A percentile compares a stretch with the other conserved stretches of the same genome.
These are phyloP conservation scores for Oryza coarctata DNA, from an alignment of 176 grass and related monocot genomes.

Conservation along the genomic window DNA sequence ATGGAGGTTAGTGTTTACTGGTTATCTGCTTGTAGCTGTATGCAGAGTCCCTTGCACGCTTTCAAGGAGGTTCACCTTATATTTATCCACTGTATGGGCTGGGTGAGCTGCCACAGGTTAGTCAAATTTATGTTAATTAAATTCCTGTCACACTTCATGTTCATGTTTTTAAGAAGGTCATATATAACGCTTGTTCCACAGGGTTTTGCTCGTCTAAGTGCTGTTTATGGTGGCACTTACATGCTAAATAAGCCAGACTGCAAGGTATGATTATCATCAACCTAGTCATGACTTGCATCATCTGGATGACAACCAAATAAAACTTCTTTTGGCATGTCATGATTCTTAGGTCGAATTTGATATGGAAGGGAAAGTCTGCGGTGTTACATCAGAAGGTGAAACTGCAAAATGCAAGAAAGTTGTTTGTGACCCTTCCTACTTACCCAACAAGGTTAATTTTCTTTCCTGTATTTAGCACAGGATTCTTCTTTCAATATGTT, in stretches of 20 bases:
- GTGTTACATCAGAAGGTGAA: slow-evolving; percentile 94
- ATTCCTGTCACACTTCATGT: not conserved
- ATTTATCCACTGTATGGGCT: slow-evolving; percentile 91
- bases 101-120: slow-evolving; percentile 87
- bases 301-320: not conserved
- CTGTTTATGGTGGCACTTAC: slow-evolving; percentile 98
- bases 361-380: slow-evolving; percentile 89
- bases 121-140: slow-evolving; percentile 32
- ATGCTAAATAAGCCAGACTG: slow-evolving; percentile 97
- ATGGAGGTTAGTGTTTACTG: slow-evolving; percentile 7
- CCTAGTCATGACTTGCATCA: slow-evolving; percentile 4
- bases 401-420: slow-evolving; percentile 96
- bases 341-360: slow-evolving; percentile 82
- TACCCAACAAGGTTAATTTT: slow-evolving; percentile 81
- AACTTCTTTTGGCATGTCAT: slow-evolving; percentile 21
- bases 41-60: slow-evolving; percentile 75
- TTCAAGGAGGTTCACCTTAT: slow-evolving; percentile 93
- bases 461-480: not conserved
- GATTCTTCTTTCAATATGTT: not conserved
- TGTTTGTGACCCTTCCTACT: slow-evolving; percentile 90
- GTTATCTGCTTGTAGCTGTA: slow-evolving; percentile 59
- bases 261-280: slow-evolving; percentile 57
- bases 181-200: slow-evolving; percentile 26
- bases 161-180: slow-evolving; percentile 4
- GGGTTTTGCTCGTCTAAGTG: slow-evolving; percentile 95